phyloP scores from a whole-genome alignment of 495 filamentous ascomycete genomes.

The Hypoxylon fragiforme region DNA sequence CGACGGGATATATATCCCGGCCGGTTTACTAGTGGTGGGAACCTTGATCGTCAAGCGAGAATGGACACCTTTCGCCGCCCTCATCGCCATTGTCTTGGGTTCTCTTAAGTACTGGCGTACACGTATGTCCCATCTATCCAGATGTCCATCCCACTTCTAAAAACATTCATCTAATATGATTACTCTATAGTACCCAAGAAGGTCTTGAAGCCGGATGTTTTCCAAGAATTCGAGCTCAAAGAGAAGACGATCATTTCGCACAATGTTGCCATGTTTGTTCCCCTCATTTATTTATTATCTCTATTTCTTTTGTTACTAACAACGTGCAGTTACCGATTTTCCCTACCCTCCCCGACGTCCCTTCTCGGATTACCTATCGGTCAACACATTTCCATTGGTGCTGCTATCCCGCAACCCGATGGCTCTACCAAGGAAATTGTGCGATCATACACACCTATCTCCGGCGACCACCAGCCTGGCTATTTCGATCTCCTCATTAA shows the following conservation, averaged over 20 bases:
- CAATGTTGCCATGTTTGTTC: constrained; percentile 83
- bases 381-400: constrained; percentile 95
- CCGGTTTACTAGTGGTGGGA: constrained; percentile 76
- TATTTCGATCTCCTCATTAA: constrained; percentile 97
- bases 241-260: constrained; percentile 93
- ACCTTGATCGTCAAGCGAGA: constrained; percentile 75
- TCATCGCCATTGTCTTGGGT: constrained; percentile 61
- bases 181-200: constrained; percentile 64
- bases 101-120: constrained; percentile 64
- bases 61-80: constrained; percentile 73
- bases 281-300: not conserved
- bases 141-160: too few relatives aligned
- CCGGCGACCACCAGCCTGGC: constrained; percentile 86
- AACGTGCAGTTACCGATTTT: constrained; percentile 76
- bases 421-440: constrained; percentile 84
- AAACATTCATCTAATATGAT: constrained; percentile 22
- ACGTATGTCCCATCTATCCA: constrained; percentile 48
- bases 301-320: constrained; percentile 4
- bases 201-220: constrained; percentile 81
- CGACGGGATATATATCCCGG: constrained; percentile 82
- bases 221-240: constrained; percentile 86
- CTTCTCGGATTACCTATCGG: constrained; percentile 97
- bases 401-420: constrained; percentile 63
- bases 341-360: constrained; percentile 70
- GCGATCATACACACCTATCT: constrained; percentile 96